Evolutionary conservation across 2,329 filamentous ascomycete genomes (phyloP), one percentile per base, ranked within the genome.

Genomic region (Monosporascus sp.): DNA sequence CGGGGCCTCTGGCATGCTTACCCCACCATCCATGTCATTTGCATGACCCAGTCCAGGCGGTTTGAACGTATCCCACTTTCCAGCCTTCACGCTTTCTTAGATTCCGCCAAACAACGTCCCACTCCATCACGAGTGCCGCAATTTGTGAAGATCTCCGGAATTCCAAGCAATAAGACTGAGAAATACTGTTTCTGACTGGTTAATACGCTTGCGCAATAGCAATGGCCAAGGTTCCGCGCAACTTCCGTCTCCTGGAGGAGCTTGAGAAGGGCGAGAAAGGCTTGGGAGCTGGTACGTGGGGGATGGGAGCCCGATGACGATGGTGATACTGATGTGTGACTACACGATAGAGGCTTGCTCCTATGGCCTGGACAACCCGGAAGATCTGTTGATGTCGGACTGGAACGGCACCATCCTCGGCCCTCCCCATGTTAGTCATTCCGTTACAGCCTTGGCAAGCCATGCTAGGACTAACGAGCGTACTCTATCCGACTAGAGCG

Each of bases 211-310:
- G 37, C 27, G 49, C 35, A 22, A 63, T 49, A 24, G 68, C 67
- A 64, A 54, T 61, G 39, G 85, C 88, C 54, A 90, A 95, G 74
- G 83, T 99, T 54, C 94, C 94, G 57, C 85, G 94, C 71, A 97
- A 97, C 77, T 99, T 99, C 72, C 87, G 93, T 68, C 83, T 99
- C 61, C 81, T 99, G 53, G 94, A 97, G 73, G 94, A 99, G 84
- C 82, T 99, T 20, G 94, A 99, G 78, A 97, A 97, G 78, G 94
- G 94, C 67, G 94, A 99, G 78, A 99, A 99, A 75, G 94, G 94
- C 57, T 81, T 94, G 59, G 93, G 94, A 67, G 91, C 93, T 71
- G 90, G 90, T 90, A 74, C 54, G 74, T 55, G 14, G n/a, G n/a
- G 31, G 11, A 43, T n/a, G 17, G 37, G 17, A 44, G 3, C 27